phyloP scores from a whole-genome alignment of 2,329 filamentous ascomycete species.

The Fusarium tricinctum region DNA sequence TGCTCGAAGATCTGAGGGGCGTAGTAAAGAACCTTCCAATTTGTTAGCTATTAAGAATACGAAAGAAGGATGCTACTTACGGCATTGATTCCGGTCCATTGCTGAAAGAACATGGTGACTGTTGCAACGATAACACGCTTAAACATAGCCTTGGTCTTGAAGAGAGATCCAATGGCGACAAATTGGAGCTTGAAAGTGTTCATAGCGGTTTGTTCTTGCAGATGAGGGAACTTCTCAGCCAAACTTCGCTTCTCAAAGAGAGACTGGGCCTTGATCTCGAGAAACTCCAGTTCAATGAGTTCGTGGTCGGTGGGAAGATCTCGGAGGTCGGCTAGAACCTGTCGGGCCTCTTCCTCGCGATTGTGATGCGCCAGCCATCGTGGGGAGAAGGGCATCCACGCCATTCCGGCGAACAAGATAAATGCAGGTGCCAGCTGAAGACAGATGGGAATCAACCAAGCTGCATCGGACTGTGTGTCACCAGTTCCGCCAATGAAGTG shows the following conservation, averaged over 20 bases:
- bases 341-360: slow-evolving; percentile 76
- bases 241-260: slow-evolving; percentile 75
- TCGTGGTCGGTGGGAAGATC: slow-evolving; percentile 71
- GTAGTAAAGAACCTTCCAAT: slow-evolving; percentile 68
- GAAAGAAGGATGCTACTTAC: slow-evolving; percentile 49
- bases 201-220: slow-evolving; percentile 2
- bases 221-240: slow-evolving; percentile 24
- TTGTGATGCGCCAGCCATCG: slow-evolving; percentile 80
- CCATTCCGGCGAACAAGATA: slow-evolving; percentile 76
- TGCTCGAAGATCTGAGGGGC: slow-evolving; percentile 78
- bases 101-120: slow-evolving; percentile 73
- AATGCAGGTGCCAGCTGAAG: slow-evolving; percentile 78
- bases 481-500: slow-evolving; percentile 73
- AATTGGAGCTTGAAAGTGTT: slow-evolving; percentile 79
- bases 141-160: slow-evolving; percentile 76
- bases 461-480: slow-evolving; percentile 71
- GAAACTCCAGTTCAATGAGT: slow-evolving; percentile 79
- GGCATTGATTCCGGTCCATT: slow-evolving; percentile 65
- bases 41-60: neutral
- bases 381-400: slow-evolving; percentile 85
- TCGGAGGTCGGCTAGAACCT: slow-evolving; percentile 73
- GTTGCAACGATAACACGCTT: slow-evolving; percentile 74
- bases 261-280: slow-evolving; percentile 86
- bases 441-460: slow-evolving; percentile 81
- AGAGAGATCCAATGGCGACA: slow-evolving; percentile 74